Base-by-base conservation (phyloP, 2,329 filamentous ascomycete genomes). In the Claviceps africana region DNA sequence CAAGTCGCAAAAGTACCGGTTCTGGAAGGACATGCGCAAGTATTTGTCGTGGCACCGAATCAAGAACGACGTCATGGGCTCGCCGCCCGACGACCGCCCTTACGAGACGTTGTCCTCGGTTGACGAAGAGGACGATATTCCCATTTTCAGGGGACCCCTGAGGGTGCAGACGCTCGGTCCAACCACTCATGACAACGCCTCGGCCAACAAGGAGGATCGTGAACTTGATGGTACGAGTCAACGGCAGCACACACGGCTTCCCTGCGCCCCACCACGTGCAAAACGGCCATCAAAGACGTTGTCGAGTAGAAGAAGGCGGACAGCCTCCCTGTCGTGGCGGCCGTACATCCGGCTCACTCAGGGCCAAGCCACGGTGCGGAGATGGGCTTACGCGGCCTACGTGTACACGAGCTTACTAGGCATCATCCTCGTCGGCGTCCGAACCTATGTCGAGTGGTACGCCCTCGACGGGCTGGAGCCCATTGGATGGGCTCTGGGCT, bases 401-500 rank as follows among this genome's bases (percentile, higher is more conserved):
- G 81, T 89, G 19, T 96, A 96, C 64, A 54, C 73, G 0, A 77
- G 80, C 47, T 79, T 94, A 8, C 50, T 83, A 9, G 61, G 71
- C 1, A 78, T 88, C 33, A 79, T 94, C 50, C 67, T 95, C 3
- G 67, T 81, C 3, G 85, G 82, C 0, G 76, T 97, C 30, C 79
- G 89, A 51, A 72, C 73, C 2, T 85, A 88, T 58, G 80, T 97
- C 48, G 70, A 76, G 40, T 68, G 70, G 44, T 73, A 78, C 56
- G 89, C 88, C 15, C 73, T 98, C 1, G 62, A 76, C 35, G 81
- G 80, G 17, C 71, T 81, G 50, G 93, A 98, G 60, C 89, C 93
- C 0, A 79, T 98, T 45, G 88, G 91, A 2, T 98, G 93, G 93
- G 90, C 88, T 0, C 67, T 96, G 11, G 85, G 88, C 2, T 98